Evolutionary conservation across 176 grass and related monocot species (phyloP), one percentile per base, ranked within the genome.

Genomic region (Aegilops longissima): DNA sequence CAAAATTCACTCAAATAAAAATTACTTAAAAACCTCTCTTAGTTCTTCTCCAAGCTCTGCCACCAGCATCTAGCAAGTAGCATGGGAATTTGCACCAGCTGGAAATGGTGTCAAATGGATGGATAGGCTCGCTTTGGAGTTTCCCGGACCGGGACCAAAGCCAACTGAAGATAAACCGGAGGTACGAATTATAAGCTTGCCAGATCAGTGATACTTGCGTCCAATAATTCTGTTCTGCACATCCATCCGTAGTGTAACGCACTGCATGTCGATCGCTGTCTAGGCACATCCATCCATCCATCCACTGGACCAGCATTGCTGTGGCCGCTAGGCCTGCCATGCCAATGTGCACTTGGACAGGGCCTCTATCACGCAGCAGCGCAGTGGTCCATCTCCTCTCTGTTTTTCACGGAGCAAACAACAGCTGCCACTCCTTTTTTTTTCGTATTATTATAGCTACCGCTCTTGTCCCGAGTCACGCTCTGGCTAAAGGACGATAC

Each of bases 271-370:
- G 34, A 61, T 80, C 17, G 24, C 17, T 29, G 52, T 83, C 82
- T 12, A 80, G 78, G 74, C 35, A 56, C 72, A 40, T 24, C 1
- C 12, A 66, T 24, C 1, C 12, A 66, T 24, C 6, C 12, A 52
- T 12, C 6, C 20, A 52, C 18, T 30, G 86, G 73, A 61, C 64
- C 24, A 18, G 51, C 24, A 4, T 23, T 12, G 54, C n/a, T 45
- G 49, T 13, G 23, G 56, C 44, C 25, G 17, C 66, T 80, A 17
- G 40, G 82, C 87, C 65, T 59, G 61, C 68, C 66, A 52, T 49
- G 47, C 40, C 85, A 65, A 62, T 62, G 61, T 4, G 69, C 68
- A 45, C 17, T 54, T 24, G 75, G 82, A 73, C 58, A 80, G 13
- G 69, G 45, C 34, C 61, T 10, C 24, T 76, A 40, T 14, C 40